phyloP scores from a whole-genome alignment of 805 yeast species.

The Middelhovenomyces tepae region DNA sequence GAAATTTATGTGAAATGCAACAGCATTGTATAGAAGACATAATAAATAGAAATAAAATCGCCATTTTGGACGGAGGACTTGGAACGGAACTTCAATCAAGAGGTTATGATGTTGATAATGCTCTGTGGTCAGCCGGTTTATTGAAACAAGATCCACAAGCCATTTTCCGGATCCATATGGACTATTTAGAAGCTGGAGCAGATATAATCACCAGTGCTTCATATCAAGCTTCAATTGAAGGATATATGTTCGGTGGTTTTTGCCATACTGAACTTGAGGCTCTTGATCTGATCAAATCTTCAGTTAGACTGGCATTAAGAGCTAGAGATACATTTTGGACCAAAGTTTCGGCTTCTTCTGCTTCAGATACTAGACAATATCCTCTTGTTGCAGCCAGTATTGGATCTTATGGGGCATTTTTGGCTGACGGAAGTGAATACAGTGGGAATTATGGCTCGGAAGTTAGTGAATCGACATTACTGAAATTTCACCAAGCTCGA shows the following conservation, averaged over 20 bases:
- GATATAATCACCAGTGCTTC: conserved; percentile 48
- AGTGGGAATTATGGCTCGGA: conserved; percentile 51
- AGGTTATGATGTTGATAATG: conserved; percentile 37
- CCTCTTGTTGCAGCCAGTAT: conserved; percentile 49
- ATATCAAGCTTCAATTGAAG: conserved; percentile 48
- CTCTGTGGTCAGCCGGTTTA: conserved; percentile 56
- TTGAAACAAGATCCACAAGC: conserved; percentile 36
- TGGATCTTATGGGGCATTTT: conserved; percentile 71
- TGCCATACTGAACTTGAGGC: conserved; percentile 11
- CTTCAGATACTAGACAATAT: conserved; percentile 69
- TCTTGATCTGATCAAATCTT: conserved; percentile 7
- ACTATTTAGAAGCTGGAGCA: conserved; percentile 47
- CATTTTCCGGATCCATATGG: conserved; percentile 40
- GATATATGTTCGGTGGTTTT: conserved; percentile 21
- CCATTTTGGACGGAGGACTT: conserved; percentile 52
- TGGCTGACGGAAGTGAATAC: conserved; percentile 64
- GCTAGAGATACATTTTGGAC: conserved; percentile 16
- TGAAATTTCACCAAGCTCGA: conserved; percentile 43
- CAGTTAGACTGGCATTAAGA: conserved; percentile 22
- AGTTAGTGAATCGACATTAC: conserved; percentile 31
- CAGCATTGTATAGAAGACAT: no score
- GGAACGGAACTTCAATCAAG: conserved; percentile 46
- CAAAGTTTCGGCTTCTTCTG: conserved; percentile 26
- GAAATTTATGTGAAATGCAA: no score
- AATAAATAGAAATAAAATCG: no score